phyloP scores from a whole-genome alignment of 257 asterid species.

The Nicotiana sylvestris region DNA sequence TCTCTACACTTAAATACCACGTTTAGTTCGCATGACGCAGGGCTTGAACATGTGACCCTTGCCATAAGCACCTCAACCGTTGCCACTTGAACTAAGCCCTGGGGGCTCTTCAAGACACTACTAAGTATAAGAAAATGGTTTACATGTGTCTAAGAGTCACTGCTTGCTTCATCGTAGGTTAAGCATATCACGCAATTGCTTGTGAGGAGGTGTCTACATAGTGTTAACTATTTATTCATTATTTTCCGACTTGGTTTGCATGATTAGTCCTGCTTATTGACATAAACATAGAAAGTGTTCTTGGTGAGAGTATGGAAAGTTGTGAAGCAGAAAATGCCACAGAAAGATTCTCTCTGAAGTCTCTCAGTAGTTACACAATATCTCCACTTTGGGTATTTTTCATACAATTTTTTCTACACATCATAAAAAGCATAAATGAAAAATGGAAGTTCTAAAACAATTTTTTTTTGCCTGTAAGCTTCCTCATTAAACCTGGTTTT shows the following conservation, averaged over 20 bases:
- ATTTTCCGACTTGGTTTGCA: not conserved
- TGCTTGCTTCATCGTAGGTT: not conserved
- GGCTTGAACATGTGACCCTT: no score
- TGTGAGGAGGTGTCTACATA: not conserved
- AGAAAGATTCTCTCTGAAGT: not conserved
- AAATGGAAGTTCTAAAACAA: not conserved
- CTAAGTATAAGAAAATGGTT: not conserved
- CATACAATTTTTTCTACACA: not conserved
- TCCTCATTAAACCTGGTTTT: not conserved
- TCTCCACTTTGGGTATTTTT: not conserved
- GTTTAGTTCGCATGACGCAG: no score
- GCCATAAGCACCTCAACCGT: no score
- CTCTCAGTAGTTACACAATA: not conserved
- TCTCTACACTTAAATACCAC: no score
- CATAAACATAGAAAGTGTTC: not conserved
- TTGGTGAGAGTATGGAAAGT: not conserved
- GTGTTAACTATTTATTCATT: not conserved
- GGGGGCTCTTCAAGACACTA: not conserved
- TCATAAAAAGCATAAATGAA: not conserved
- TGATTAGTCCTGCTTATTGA: not conserved
- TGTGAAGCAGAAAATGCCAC: not conserved
- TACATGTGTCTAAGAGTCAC: not conserved
- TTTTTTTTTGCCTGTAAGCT: not conserved
- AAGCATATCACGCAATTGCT: not conserved
- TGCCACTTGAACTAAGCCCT: no score